phyloP scores from a whole-genome alignment of 768 basidiomycete genomes.

The Tubosaeta brunneosetosa region DNA sequence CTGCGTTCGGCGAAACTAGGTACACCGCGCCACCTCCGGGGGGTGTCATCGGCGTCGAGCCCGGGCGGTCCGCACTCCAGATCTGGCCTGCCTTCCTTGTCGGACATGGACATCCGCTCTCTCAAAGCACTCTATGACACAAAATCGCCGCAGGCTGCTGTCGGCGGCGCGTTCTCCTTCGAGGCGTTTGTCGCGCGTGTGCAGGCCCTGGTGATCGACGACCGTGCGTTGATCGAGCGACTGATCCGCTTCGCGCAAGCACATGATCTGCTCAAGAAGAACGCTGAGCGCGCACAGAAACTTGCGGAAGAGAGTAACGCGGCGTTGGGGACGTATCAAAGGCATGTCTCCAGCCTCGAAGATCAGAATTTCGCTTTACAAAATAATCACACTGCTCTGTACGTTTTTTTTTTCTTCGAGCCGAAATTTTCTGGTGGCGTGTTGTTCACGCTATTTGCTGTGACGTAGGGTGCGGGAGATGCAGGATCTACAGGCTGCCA shows the following conservation, averaged over 20 bases:
- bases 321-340: slow-evolving; percentile 86
- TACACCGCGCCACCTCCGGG: slow-evolving; percentile 44
- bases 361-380: slow-evolving; percentile 59
- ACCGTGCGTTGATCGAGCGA: slow-evolving; percentile 78
- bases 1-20: slow-evolving; percentile 65
- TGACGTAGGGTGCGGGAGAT: slow-evolving; percentile 60
- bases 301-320: slow-evolving; percentile 76
- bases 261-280: slow-evolving; percentile 87
- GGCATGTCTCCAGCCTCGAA: slow-evolving; percentile 76
- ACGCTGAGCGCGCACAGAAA: slow-evolving; percentile 88
- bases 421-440: background rate
- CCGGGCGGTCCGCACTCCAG: slow-evolving; percentile 27
- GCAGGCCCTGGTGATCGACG: slow-evolving; percentile 77
- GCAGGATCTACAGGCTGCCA: slow-evolving; percentile 49
- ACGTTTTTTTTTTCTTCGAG: slow-evolving; percentile 22
- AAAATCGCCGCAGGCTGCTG: slow-evolving; percentile 29
- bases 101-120: slow-evolving; percentile 81
- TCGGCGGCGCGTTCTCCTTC: slow-evolving; percentile 48
- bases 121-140: slow-evolving; percentile 75
- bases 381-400: slow-evolving; percentile 55
- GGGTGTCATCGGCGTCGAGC: slow-evolving; percentile 38
- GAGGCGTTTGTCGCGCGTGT: slow-evolving; percentile 77
- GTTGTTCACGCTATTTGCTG: background rate
- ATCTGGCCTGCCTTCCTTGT: slow-evolving; percentile 50
- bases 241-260: slow-evolving; percentile 82